Evolutionary conservation across 805 yeast species (phyloP).

Genomic region (Candida odintsovae): DNA sequence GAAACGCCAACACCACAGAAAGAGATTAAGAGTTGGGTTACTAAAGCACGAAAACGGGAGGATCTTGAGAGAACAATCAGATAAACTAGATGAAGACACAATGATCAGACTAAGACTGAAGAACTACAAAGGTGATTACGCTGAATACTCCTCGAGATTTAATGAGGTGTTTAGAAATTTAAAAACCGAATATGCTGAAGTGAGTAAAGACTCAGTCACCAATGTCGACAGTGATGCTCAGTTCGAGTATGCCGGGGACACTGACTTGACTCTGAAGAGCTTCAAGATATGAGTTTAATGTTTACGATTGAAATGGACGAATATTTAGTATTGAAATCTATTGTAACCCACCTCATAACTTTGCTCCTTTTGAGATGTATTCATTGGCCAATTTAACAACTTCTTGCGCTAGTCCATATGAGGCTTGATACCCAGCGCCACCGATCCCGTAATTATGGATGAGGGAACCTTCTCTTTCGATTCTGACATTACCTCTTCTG

Average conservation of each 20-base stretch:
- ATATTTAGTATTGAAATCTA: neutral
- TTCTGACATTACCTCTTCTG: neutral
- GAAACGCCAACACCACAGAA: conserved; percentile 4
- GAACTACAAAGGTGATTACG: conserved; percentile 24
- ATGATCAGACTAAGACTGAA: conserved; percentile 17
- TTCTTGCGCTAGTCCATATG: neutral
- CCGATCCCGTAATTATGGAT: neutral
- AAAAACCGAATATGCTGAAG: neutral
- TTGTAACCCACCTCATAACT: conserved; percentile 6
- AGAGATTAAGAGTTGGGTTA: conserved; percentile 15
- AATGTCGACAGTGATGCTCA: neutral
- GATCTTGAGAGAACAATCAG: conserved; percentile 10
- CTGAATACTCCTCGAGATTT: conserved; percentile 18
- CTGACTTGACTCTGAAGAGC: neutral
- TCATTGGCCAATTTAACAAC: neutral
- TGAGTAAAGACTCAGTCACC: neutral
- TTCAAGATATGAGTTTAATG: neutral
- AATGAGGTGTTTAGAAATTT: conserved; percentile 7
- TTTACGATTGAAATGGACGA: neutral
- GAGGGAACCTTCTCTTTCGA: neutral
- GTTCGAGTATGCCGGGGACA: neutral
- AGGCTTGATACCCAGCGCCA: neutral
- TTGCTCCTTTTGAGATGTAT: conserved; percentile 12
- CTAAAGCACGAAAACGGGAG: conserved; percentile 13
- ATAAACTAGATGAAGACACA: conserved; percentile 12